Base-by-base conservation (phyloP, 257 asterid species). In the Mitragyna speciosa region DNA sequence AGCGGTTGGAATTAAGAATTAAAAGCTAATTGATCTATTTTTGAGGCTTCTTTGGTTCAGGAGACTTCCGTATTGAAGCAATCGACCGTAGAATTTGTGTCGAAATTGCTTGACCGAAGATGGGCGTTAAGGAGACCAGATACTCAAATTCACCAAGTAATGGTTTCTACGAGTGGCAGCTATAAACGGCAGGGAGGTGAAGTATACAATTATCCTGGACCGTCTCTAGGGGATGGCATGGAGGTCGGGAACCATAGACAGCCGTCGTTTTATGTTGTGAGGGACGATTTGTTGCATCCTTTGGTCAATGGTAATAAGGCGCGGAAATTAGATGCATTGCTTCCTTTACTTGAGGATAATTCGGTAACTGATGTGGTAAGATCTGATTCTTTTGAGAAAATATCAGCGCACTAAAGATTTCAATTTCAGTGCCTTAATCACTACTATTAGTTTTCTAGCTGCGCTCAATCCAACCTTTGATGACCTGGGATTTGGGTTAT, bases 201-300 rank as follows among this genome's bases (percentile, higher is more conserved):
- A 80, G 51, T 79, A 59, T 64, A 41, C 48, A 79, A 89, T 31
- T 92, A 84, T 64, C 76, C 70, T n/a, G 86, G 70, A 33, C 96
- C 92, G 1, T 77, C 79, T 79, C 81, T 87, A 66, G 95, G 91
- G 76, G 89, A 86, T 84, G 77, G 76, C 30, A 52, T 78, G 75
- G 49, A 19, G 65, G 86, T 70, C 26, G 86, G 73, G 74, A 72
- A 72, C 48, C 84, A 66, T 3, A 58, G 74, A 4, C 58, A 78
- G 78, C 84, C 88, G 47, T 91, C 94, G 0, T 95, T 95, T 88
- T 92, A 90, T 84, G 90, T 95, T 59, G 91, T 93, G 70, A 90
- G 99, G 83, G 98, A 95, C 86, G 99, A 95, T 80, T 87, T 93
- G 82, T 65, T 93, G 89, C 99, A 95, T 85, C 98, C 98, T 64